Evolutionary conservation across 2,329 filamentous ascomycete species (phyloP).

Genomic region (Xylariomycetidae sp.): DNA sequence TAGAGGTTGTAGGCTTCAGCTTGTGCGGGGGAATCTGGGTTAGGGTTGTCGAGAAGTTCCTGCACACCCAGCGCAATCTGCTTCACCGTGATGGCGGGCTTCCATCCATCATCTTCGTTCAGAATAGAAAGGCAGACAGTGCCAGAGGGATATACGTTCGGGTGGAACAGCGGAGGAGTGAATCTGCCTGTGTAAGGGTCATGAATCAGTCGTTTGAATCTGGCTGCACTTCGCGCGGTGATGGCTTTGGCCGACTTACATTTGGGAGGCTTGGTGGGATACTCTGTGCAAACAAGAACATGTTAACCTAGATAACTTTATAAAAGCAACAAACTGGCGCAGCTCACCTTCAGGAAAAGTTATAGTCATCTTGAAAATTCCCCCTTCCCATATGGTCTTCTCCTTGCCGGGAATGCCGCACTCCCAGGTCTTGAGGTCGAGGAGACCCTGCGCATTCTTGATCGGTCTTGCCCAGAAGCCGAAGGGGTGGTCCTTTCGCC

Average conservation of each 20-base stretch:
- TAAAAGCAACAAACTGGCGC: not conserved
- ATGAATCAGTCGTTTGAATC: conserved; percentile 8
- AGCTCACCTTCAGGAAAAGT: conserved; percentile 84
- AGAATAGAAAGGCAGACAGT: conserved; percentile 96
- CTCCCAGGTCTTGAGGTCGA: conserved; percentile 95
- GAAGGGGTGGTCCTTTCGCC: conserved; percentile 94
- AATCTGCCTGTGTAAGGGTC: conserved; percentile 72
- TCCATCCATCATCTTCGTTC: conserved; percentile 98
- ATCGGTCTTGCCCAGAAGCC: conserved; percentile 92
- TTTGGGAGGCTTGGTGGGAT: conserved; percentile 97
- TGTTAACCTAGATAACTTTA: conserved; percentile 12
- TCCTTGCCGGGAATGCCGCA: conserved; percentile 95
- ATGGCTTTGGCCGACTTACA: conserved; percentile 56
- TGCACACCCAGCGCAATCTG: conserved; percentile 96
- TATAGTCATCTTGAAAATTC: conserved; percentile 90
- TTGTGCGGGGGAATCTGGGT: conserved; percentile 93
- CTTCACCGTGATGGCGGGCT: conserved; percentile 96
- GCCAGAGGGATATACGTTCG: conserved; percentile 96
- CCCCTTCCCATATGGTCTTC: conserved; percentile 97
- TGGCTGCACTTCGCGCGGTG: no score
- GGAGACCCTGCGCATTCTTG: conserved; percentile 70
- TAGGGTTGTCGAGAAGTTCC: conserved; percentile 91
- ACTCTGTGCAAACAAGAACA: conserved; percentile 56
- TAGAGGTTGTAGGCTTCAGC: conserved; percentile 96
- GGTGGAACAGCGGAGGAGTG: conserved; percentile 90